Conservation (phyloP, 2,329 filamentous ascomycete species). For the Pezicula neosporulosa region DNA sequence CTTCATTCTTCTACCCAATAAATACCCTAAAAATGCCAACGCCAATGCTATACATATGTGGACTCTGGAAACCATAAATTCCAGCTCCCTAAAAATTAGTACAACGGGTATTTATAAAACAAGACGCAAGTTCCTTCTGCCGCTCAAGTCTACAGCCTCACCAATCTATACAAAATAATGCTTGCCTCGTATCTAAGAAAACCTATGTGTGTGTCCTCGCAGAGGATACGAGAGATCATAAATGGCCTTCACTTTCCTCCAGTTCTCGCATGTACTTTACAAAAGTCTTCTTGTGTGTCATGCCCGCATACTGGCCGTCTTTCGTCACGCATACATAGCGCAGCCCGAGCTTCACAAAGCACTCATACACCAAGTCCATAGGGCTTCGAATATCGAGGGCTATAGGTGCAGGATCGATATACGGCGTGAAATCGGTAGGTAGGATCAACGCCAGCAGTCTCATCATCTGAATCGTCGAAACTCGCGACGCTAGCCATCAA, state of each 20-base stretch:
- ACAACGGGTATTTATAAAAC: conserved; percentile 2
- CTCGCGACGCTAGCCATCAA: conserved; percentile 71
- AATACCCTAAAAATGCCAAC: neutral
- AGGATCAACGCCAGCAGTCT: conserved; percentile 50
- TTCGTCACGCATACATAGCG: conserved; percentile 87
- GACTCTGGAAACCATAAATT: conserved; percentile 1
- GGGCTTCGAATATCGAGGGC: conserved; percentile 84
- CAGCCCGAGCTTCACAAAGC: conserved; percentile 89
- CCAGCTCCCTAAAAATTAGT: too few species aligned
- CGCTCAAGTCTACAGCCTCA: neutral
- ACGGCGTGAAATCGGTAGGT: conserved; percentile 83
- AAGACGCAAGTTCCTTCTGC: conserved; percentile 4
- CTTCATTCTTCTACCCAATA: too few species aligned
- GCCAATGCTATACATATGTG: conserved; percentile 8
- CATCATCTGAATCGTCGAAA: conserved; percentile 61
- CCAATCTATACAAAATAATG: too few species aligned
- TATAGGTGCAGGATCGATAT: conserved; percentile 88
- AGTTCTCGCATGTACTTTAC: conserved; percentile 89
- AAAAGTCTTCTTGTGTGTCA: conserved; percentile 96
- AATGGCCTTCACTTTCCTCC: conserved; percentile 46
- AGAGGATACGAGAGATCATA: neutral
- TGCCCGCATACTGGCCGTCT: conserved; percentile 81
- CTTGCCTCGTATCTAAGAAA: too few species aligned
- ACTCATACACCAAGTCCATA: conserved; percentile 94
- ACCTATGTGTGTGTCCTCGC: too few species aligned